Conservation (phyloP, 306 rosid genomes). For the Cucumis cinereus region DNA sequence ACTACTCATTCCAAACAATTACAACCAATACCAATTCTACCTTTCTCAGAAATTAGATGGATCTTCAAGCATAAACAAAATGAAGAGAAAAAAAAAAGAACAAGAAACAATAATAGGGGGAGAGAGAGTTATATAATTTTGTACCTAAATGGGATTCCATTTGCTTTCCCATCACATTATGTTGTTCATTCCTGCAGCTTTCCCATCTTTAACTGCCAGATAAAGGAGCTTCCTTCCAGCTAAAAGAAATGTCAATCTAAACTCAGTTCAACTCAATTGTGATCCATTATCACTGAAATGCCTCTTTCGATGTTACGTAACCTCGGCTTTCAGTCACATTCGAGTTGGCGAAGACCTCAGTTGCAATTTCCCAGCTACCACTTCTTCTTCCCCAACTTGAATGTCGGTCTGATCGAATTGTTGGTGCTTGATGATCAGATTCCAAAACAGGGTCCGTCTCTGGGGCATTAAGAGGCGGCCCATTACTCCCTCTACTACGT, state of each 20-base stretch:
- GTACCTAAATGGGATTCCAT: not conserved
- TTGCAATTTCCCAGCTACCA: conserved; percentile 79
- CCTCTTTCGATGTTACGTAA: conserved; percentile 39
- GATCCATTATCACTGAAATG: conserved; percentile 25
- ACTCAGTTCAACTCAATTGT: not conserved
- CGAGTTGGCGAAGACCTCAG: conserved; percentile 44
- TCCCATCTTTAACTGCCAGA: not conserved
- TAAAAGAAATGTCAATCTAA: not conserved
- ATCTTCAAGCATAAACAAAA: conserved; percentile 1
- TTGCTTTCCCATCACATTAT: not conserved
- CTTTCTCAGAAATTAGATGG: not conserved
- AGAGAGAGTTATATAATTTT: not conserved
- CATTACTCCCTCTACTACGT: conserved; percentile 59
- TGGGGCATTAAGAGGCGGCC: conserved; percentile 31
- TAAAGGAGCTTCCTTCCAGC: not conserved
- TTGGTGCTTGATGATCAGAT: conserved; percentile 61
- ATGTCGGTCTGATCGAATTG: conserved; percentile 59
- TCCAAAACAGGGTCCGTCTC: conserved; percentile 59
- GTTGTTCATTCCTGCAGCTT: not conserved
- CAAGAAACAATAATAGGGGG: not conserved
- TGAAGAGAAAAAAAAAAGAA: not conserved
- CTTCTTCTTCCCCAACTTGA: conserved; percentile 79
- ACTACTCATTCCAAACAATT: conserved; percentile 34
- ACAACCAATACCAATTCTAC: conserved; percentile 15
- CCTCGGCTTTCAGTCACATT: conserved; percentile 63